A percentile compares a stretch with the other conserved stretches of the same genome.
Evolutionary conservation across 2,329 filamentous ascomycete genomes (phyloP).

Genomic region (Volutella citrinella): DNA sequence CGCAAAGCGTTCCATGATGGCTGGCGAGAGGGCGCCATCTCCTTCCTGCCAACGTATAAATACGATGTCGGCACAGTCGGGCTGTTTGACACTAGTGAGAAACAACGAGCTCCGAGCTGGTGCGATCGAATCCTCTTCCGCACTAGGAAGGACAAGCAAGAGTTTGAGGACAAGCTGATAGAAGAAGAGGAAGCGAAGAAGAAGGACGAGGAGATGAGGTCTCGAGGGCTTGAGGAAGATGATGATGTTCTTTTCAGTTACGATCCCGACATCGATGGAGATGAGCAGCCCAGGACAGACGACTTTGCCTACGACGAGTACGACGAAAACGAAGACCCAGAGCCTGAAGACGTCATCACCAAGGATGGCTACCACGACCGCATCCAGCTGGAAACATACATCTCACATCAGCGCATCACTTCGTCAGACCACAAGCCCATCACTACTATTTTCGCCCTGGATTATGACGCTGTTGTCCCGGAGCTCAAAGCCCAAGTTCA

Average conservation of each 20-base stretch:
- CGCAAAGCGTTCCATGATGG: conserved; percentile 86
- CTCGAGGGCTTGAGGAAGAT: conserved; percentile 74
- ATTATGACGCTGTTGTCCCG: conserved; percentile 83
- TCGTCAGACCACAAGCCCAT: conserved; percentile 97
- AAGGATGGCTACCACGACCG: conserved; percentile 56
- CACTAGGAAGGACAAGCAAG: conserved; percentile 66
- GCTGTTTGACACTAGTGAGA: conserved; percentile 93
- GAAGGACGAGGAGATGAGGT: conserved; percentile 82
- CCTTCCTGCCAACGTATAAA: conserved; percentile 93
- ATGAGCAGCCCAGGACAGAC: conserved; percentile 33
- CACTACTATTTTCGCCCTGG: conserved; percentile 75
- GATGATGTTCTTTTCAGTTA: conserved; percentile 88
- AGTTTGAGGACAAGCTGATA: conserved; percentile 59
- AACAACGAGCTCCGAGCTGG: conserved; percentile 90
- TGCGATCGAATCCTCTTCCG: conserved; percentile 92
- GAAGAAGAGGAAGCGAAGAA: conserved; percentile 66
- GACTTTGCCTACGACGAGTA: conserved; percentile 47
- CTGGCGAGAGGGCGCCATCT: conserved; percentile 85
- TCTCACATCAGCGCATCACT: conserved; percentile 81
- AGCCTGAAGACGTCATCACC: conserved; percentile 48
- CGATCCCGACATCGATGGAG: conserved; percentile 73
- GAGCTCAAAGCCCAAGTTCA: conserved; percentile 81
- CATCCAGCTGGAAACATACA: conserved; percentile 65
- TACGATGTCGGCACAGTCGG: conserved; percentile 94
- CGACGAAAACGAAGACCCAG: conserved; percentile 44